Percentiles rank a stretch among this genome's conserved stretches.
phyloP scores from a whole-genome alignment of 257 asterid species.

The Coffea eugenioides region DNA sequence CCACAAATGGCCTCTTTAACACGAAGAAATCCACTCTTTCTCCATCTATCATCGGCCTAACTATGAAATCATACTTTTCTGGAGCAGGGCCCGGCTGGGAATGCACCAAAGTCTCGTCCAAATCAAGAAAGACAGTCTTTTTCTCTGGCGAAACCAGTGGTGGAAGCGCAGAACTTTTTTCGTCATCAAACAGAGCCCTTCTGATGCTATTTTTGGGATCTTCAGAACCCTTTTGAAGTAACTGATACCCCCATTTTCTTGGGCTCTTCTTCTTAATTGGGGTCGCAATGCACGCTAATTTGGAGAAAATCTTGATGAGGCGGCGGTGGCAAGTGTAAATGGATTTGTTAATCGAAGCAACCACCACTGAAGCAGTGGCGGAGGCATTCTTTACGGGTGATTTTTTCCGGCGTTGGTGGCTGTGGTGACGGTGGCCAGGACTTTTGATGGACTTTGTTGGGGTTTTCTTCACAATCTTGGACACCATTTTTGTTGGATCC shows the following conservation, averaged over 20 bases:
- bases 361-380: constrained; percentile 50
- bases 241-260: constrained; percentile 55
- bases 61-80: constrained; percentile 69
- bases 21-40: constrained; percentile 65
- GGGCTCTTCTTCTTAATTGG: constrained; percentile 61
- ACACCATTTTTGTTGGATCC: constrained; percentile 47
- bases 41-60: constrained; percentile 77
- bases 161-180: constrained; percentile 36
- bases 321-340: constrained; percentile 81
- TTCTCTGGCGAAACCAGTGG: constrained; percentile 34
- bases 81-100: constrained; percentile 60
- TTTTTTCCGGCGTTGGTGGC: constrained; percentile 48
- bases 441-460: constrained; percentile 71
- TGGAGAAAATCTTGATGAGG: constrained; percentile 68
- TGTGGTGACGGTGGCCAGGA: constrained; percentile 35
- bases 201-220: constrained; percentile 20
- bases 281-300: constrained; percentile 57
- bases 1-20: constrained; percentile 77
- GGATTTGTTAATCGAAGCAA: constrained; percentile 70
- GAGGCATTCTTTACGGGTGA: constrained; percentile 62
- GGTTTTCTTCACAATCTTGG: constrained; percentile 68
- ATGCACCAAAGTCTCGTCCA: constrained; percentile 89
- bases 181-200: constrained; percentile 41
- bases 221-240: constrained; percentile 41
- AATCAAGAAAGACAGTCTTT: constrained; percentile 73